Percentiles rank a stretch among this genome's conserved stretches.
Evolutionary conservation across 176 grass and related monocot species (phyloP).

Genomic region (Saccharum spontaneum): DNA sequence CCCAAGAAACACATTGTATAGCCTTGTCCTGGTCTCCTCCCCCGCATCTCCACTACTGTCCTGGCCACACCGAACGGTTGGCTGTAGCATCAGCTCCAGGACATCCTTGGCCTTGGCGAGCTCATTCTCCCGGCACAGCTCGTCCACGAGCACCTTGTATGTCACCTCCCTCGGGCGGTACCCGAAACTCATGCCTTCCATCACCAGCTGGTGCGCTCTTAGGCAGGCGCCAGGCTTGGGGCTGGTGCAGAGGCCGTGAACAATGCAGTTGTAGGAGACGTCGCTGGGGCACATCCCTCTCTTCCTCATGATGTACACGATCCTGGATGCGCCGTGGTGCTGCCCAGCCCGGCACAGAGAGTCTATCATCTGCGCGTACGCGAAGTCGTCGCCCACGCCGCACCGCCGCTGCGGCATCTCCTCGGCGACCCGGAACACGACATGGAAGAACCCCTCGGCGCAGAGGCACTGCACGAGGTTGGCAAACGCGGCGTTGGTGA

Average conservation of each 20-base stretch:
- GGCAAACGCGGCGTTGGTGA: constrained; percentile 72
- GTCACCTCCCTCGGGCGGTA: constrained; percentile 62
- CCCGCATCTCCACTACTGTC: constrained; percentile 10
- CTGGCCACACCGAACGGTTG: background rate
- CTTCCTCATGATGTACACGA: constrained; percentile 86
- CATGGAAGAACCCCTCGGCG: constrained; percentile 62
- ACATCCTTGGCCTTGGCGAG: constrained; percentile 71
- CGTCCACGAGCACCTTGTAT: constrained; percentile 63
- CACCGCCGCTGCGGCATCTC: constrained; percentile 65
- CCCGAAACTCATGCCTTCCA: constrained; percentile 56
- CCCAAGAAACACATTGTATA: constrained; percentile 82
- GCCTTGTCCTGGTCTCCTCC: constrained; percentile 43
- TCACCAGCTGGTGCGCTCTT: constrained; percentile 72
- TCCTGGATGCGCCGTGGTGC: constrained; percentile 71
- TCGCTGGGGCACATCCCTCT: constrained; percentile 55
- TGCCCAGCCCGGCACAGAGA: constrained; percentile 64
- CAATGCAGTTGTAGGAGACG: constrained; percentile 85
- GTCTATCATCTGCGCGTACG: constrained; percentile 81
- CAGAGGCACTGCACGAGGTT: constrained; percentile 81
- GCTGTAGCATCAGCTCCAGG: constrained; percentile 59
- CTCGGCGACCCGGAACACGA: constrained; percentile 61
- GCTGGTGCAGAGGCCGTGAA: constrained; percentile 73
- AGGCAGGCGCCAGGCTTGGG: constrained; percentile 48
- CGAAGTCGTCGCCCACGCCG: constrained; percentile 48
- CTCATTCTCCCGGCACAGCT: constrained; percentile 75